Conservation (phyloP, 2,329 filamentous ascomycete genomes). For the Fusarium sp. region DNA sequence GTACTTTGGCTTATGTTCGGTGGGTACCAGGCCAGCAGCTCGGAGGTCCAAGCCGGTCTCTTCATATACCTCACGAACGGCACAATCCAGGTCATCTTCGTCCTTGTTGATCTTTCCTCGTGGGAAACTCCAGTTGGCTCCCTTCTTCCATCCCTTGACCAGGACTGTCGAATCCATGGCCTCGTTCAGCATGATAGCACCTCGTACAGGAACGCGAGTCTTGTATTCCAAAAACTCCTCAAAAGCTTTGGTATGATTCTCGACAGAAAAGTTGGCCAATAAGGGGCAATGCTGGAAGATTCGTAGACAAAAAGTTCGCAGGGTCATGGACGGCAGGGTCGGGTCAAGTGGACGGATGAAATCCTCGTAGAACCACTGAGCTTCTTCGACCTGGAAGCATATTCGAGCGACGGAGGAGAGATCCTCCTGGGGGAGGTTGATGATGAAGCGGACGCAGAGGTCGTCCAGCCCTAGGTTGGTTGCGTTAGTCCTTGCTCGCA, state of each 20-base stretch:
- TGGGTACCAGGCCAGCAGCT: conserved; percentile 77
- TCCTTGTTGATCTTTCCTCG: conserved; percentile 98
- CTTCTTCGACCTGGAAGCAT: conserved; percentile 98
- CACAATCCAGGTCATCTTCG: conserved; percentile 92
- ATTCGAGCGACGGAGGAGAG: conserved; percentile 90
- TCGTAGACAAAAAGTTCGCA: conserved; percentile 85
- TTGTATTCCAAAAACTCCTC: conserved; percentile 95
- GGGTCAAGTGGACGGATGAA: conserved; percentile 94
- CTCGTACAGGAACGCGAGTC: conserved; percentile 89
- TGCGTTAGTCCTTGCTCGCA: conserved; percentile 36
- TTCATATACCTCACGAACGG: conserved; percentile 92
- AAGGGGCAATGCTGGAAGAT: conserved; percentile 96
- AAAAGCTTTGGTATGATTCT: conserved; percentile 84
- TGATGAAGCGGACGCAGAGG: conserved; percentile 96
- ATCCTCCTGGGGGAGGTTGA: conserved; percentile 94
- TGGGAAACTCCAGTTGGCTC: conserved; percentile 95
- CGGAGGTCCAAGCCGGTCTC: conserved; percentile 91
- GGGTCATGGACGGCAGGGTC: conserved; percentile 81
- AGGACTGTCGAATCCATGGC: conserved; percentile 94
- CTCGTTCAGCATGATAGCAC: conserved; percentile 91
- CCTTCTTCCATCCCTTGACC: conserved; percentile 98
- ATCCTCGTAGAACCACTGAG: conserved; percentile 99
- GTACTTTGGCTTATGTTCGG: conserved; percentile 77
- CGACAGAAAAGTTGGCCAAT: conserved; percentile 80
- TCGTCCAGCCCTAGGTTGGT: conserved; percentile 84